These are phyloP conservation scores for Boletus coccyginus DNA, from an alignment of 768 basidiomycete species.

Conservation along the genomic window DNA sequence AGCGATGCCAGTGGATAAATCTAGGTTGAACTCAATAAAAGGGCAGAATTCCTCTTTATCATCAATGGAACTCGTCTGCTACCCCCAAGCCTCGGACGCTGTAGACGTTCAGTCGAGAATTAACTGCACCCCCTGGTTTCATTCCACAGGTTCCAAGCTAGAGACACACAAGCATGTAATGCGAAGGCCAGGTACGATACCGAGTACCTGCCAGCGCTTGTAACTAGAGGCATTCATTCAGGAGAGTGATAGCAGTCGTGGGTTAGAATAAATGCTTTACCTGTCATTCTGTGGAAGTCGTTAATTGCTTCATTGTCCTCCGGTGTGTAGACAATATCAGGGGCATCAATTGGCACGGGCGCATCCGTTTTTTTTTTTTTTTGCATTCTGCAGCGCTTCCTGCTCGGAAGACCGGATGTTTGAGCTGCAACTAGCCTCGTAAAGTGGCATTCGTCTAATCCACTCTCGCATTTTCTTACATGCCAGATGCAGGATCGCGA, in stretches of 20 bases:
- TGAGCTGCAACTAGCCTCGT: too few relatives aligned
- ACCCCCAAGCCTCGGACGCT: slow-evolving; percentile 57
- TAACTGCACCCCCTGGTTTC: slow-evolving; percentile 67
- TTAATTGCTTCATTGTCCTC: slow-evolving; percentile 35
- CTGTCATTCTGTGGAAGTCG: slow-evolving; percentile 18
- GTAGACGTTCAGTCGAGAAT: slow-evolving; percentile 60
- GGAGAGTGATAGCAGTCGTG: neutral
- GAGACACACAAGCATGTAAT: neutral
- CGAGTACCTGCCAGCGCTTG: slow-evolving; percentile 32
- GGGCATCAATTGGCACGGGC: neutral
- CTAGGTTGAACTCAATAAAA: slow-evolving; percentile 12
- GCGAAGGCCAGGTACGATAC: slow-evolving; percentile 10
- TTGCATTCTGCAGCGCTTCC: slow-evolving; percentile 29
- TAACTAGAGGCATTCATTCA: slow-evolving; percentile 15
- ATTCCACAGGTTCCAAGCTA: slow-evolving; percentile 68
- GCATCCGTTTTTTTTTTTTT: slow-evolving; percentile 2
- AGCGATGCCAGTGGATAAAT: slow-evolving; percentile 34
- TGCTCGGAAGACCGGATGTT: slow-evolving; percentile 7
- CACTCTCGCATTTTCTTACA: too few relatives aligned
- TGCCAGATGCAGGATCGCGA: slow-evolving; percentile 24
- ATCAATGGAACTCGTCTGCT: slow-evolving; percentile 37
- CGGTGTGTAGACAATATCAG: slow-evolving; percentile 31
- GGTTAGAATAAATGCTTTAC: slow-evolving; percentile 9
- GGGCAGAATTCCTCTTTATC: neutral
- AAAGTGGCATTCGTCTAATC: too few relatives aligned